Conservation (phyloP, 108 stramenopile genomes). For the Cylindrotheca fusiformis region DNA sequence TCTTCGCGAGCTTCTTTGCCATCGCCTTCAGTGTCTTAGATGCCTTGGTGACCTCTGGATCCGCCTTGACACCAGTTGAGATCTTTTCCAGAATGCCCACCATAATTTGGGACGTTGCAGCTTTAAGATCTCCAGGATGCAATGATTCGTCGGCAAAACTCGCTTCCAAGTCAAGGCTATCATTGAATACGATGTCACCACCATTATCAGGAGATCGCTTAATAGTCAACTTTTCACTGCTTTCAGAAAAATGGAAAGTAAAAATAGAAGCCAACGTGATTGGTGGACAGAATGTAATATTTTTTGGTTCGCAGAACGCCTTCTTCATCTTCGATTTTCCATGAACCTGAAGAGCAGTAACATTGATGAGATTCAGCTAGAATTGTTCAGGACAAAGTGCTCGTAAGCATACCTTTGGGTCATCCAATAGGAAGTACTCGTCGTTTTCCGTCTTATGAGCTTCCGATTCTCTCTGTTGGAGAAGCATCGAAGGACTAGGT, state of each 20-base stretch:
- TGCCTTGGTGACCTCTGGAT: conserved; percentile 81
- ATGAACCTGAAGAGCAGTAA: conserved; percentile 58
- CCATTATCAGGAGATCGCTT: conserved; percentile 79
- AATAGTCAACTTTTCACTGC: conserved; percentile 46
- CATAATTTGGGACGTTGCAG: conserved; percentile 67
- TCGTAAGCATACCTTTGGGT: conserved; percentile 67
- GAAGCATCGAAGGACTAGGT: conserved; percentile 35
- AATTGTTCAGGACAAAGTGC: neutral
- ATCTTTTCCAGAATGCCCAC: conserved; percentile 86
- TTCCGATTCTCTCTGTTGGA: conserved; percentile 56
- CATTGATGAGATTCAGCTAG: neutral
- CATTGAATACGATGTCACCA: conserved; percentile 80
- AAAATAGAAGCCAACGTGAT: conserved; percentile 71
- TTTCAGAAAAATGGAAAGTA: conserved; percentile 39
- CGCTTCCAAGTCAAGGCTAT: conserved; percentile 63
- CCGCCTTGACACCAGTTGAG: conserved; percentile 76
- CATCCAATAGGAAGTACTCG: conserved; percentile 80
- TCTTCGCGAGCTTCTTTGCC: conserved; percentile 81
- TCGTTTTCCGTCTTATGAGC: conserved; percentile 85
- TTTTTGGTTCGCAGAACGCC: conserved; percentile 96
- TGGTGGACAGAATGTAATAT: conserved; percentile 85
- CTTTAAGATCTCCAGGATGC: conserved; percentile 97
- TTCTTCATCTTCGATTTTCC: conserved; percentile 98
- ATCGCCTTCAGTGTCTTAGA: conserved; percentile 79
- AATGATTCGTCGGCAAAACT: conserved; percentile 84